phyloP scores from a whole-genome alignment of 2,329 filamentous ascomycete species.

The Helotiales sp. region DNA sequence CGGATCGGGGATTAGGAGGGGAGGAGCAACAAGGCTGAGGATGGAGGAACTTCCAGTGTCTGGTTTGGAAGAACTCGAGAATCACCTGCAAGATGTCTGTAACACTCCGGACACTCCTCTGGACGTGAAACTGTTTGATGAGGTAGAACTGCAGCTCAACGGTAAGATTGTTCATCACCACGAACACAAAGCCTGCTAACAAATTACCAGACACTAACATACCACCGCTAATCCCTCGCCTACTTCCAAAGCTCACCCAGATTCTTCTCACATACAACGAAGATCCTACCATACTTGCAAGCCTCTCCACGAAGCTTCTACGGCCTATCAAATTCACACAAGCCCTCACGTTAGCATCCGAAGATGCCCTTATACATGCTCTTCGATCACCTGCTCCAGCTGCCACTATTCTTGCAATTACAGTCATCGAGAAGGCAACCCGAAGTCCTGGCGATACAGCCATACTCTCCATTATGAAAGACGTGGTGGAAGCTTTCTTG shows the following conservation, averaged over 20 bases:
- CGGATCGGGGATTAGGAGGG: no score
- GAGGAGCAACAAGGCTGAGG: background rate
- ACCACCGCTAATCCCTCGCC: constrained; percentile 48
- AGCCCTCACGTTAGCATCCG: constrained; percentile 51
- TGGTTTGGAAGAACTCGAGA: constrained; percentile 53
- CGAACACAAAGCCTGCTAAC: no score
- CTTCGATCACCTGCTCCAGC: constrained; percentile 54
- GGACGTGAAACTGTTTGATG: constrained; percentile 54
- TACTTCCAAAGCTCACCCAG: constrained; percentile 54
- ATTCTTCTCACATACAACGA: constrained; percentile 52
- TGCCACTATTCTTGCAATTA: constrained; percentile 58
- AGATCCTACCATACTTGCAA: constrained; percentile 52
- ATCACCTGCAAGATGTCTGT: constrained; percentile 53
- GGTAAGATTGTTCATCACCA: constrained; percentile 41
- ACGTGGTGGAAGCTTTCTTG: constrained; percentile 49
- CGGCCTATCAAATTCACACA: constrained; percentile 52
- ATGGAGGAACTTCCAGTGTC: constrained; percentile 48
- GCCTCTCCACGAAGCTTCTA: constrained; percentile 56
- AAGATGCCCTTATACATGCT: constrained; percentile 51
- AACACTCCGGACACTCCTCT: constrained; percentile 44
- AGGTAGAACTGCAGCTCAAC: constrained; percentile 59
- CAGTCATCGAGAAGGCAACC: constrained; percentile 56
- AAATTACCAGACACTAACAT: constrained; percentile 50
- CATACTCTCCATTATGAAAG: constrained; percentile 50
- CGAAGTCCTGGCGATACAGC: constrained; percentile 48